A percentile compares a stretch with the other conserved stretches of the same genome.
Conservation (phyloP, 78 protist genomes). For the Andalucia godoyi region DNA sequence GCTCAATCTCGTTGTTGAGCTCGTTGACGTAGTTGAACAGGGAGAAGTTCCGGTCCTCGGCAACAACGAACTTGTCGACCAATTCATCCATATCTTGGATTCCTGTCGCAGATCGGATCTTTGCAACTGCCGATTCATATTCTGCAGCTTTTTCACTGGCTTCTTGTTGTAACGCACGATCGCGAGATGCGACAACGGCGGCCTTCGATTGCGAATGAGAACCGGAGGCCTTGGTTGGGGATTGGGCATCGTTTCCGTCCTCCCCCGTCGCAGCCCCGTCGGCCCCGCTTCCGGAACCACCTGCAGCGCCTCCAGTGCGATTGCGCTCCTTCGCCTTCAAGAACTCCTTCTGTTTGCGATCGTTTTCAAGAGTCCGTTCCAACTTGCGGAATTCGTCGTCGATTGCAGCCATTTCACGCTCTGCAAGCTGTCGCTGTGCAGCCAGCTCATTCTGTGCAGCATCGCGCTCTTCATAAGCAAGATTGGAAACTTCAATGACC, state of each 20-base stretch:
- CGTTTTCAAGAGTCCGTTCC: conserved; percentile 14
- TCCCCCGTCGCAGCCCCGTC: too few species aligned
- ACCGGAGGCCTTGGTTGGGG: not conserved
- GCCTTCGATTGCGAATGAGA: not conserved
- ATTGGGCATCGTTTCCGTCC: not conserved
- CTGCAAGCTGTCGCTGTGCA: not conserved
- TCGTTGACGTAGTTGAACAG: conserved; percentile 53
- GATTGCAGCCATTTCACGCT: not conserved
- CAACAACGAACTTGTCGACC: conserved; percentile 25
- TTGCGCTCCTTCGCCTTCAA: not conserved
- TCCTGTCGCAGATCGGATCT: conserved; percentile 59
- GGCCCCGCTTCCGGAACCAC: too few species aligned
- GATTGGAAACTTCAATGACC: conserved; percentile 36
- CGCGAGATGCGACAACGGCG: not conserved
- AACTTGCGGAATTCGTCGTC: conserved; percentile 21
- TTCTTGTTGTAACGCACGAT: not conserved
- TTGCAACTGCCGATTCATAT: conserved; percentile 59
- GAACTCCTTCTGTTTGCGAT: conserved; percentile 20
- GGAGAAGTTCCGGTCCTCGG: conserved; percentile 64
- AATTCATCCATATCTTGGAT: conserved; percentile 44
- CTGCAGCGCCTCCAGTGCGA: not conserved
- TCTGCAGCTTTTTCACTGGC: too few species aligned
- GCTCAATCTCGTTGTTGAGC: conserved; percentile 45
- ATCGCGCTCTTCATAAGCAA: conserved; percentile 53
- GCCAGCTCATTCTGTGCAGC: not conserved